These are phyloP conservation scores for Ogataea corticis DNA, from an alignment of 805 yeast species.

Conservation along the genomic window DNA sequence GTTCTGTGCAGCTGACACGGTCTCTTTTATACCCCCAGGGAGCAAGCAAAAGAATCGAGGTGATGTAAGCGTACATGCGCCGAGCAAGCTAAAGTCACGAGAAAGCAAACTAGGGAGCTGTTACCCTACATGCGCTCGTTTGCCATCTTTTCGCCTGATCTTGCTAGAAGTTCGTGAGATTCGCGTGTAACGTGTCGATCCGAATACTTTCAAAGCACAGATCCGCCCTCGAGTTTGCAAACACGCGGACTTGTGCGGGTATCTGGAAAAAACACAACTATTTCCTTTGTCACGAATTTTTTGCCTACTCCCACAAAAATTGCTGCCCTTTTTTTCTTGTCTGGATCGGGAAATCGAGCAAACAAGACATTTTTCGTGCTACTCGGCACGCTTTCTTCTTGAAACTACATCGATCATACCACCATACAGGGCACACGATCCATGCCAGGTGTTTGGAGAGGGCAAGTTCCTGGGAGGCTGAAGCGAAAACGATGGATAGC, in stretches of 20 bases:
- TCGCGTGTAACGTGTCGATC: too few relatives aligned
- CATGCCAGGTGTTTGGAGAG: slow-evolving; percentile 1
- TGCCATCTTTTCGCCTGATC: not conserved
- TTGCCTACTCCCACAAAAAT: not conserved
- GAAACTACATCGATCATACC: too few relatives aligned
- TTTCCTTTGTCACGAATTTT: not conserved
- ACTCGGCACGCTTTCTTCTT: too few relatives aligned
- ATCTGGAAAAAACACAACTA: not conserved
- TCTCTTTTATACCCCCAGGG: not conserved
- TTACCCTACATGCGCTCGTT: not conserved
- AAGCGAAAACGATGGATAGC: slow-evolving; percentile 9
- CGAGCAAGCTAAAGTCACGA: too few relatives aligned
- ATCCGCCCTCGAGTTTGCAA: not conserved
- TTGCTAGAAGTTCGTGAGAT: too few relatives aligned
- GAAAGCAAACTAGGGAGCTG: not conserved
- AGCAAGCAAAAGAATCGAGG: not conserved
- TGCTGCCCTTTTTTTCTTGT: not conserved
- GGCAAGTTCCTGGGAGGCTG: slow-evolving; percentile 8
- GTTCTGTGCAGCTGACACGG: slow-evolving; percentile 3
- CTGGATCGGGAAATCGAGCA: not conserved
- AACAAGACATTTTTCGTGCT: not conserved
- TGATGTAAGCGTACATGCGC: not conserved
- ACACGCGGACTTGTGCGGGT: not conserved
- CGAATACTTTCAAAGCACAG: not conserved
- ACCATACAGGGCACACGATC: not conserved